phyloP scores from a whole-genome alignment of 371 early-diverging fungal species.

The Apophysomyces sp. region DNA sequence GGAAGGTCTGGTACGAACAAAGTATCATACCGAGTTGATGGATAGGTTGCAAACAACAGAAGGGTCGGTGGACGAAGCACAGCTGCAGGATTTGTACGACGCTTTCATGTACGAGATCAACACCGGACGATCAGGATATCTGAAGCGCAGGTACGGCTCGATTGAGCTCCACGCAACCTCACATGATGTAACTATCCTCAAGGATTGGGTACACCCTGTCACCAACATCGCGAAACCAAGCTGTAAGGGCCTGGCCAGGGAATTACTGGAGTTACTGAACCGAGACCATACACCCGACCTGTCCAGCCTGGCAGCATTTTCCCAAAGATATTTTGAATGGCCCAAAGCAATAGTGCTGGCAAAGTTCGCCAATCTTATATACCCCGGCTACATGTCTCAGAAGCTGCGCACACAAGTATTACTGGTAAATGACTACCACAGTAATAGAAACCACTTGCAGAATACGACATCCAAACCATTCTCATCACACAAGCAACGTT shows the following conservation, averaged over 20 bases:
- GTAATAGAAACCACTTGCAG: no score
- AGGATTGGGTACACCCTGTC: constrained; percentile 1
- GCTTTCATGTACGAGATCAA: constrained; percentile 20
- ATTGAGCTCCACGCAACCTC: constrained; percentile 14
- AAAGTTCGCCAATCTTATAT: constrained; percentile 5
- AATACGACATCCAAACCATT: no score
- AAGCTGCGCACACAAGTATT: neutral
- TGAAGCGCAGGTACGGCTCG: constrained; percentile 5
- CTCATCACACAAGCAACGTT: neutral
- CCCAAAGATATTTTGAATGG: constrained; percentile 8
- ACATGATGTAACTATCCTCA: constrained; percentile 1
- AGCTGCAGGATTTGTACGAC: constrained; percentile 18
- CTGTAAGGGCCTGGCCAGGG: neutral
- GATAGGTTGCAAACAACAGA: constrained; percentile 12
- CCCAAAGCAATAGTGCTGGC: neutral
- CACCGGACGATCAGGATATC: constrained; percentile 9
- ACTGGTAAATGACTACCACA: no score
- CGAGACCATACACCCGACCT: neutral
- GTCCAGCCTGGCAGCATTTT: constrained; percentile 8
- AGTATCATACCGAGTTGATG: constrained; percentile 19
- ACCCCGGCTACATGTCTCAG: neutral
- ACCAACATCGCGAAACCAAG: neutral
- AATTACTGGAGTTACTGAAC: neutral
- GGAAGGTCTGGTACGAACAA: constrained; percentile 25
- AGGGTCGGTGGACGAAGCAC: constrained; percentile 6